These are phyloP conservation scores for Cordia subcordata DNA, from an alignment of 257 asterid species.

Conservation along the genomic window DNA sequence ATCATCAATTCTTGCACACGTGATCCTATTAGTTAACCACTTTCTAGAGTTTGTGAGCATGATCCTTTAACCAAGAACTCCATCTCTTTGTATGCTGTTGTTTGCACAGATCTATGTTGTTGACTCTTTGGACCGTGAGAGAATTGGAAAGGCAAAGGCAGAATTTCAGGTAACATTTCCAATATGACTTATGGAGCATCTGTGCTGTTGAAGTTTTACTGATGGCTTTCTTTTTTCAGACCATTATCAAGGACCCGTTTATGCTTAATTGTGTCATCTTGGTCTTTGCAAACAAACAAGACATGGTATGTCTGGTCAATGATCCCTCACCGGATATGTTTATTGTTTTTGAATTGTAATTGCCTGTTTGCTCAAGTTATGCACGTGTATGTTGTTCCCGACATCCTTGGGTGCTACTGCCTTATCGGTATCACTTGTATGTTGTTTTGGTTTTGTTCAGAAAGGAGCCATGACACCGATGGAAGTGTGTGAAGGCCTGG, in stretches of 20 bases:
- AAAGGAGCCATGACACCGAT: slow-evolving; percentile 92
- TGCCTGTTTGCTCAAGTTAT: no score
- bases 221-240: slow-evolving; percentile 37
- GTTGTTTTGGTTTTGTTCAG: slow-evolving; percentile 23
- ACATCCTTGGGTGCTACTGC: no score
- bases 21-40: neutral
- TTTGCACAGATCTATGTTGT: slow-evolving; percentile 75
- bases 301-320: slow-evolving; percentile 58
- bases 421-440: no score
- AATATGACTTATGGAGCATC: slow-evolving; percentile 22
- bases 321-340: neutral
- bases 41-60: neutral
- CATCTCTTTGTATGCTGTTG: slow-evolving; percentile 10
- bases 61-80: neutral
- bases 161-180: slow-evolving; percentile 77
- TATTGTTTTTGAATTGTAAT: no score
- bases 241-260: slow-evolving; percentile 86
- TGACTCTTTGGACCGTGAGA: slow-evolving; percentile 92
- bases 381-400: no score
- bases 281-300: slow-evolving; percentile 97
- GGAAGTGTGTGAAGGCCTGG: slow-evolving; percentile 94
- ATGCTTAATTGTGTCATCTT: slow-evolving; percentile 92
- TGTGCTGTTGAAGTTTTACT: slow-evolving; percentile 5
- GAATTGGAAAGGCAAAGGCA: slow-evolving; percentile 72
- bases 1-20: no score